Evolutionary conservation across 306 rosid species (phyloP).

Genomic region (Trichosanthes truncata): DNA sequence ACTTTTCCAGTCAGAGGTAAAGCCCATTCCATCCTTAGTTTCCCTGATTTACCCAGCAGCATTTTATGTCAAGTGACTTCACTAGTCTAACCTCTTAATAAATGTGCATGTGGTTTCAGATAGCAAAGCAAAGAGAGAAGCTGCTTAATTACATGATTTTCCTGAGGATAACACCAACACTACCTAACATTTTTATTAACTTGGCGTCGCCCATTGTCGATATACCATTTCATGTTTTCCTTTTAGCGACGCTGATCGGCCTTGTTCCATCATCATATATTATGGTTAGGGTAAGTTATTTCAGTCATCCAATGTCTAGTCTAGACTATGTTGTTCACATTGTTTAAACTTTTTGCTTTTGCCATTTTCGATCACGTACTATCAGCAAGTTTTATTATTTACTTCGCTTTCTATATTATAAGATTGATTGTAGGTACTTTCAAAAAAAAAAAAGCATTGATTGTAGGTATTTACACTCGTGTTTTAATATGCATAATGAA

Average conservation of each 20-base stretch:
- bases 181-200: constrained; percentile 94
- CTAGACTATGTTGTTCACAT: background rate
- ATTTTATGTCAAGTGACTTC: background rate
- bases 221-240: constrained; percentile 87
- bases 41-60: background rate
- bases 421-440: background rate
- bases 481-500: background rate
- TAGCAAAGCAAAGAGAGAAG: constrained; percentile 83
- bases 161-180: constrained; percentile 87
- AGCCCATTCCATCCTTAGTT: background rate
- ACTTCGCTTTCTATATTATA: background rate
- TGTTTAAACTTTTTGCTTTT: background rate
- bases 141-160: constrained; percentile 95
- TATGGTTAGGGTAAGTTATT: constrained; percentile 71
- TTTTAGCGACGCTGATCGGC: constrained; percentile 74
- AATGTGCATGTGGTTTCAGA: constrained; percentile 25
- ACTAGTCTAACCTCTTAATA: background rate
- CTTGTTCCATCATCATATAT: constrained; percentile 84
- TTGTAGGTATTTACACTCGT: background rate
- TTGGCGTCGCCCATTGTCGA: constrained; percentile 97
- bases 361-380: background rate
- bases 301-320: background rate
- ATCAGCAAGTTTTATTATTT: background rate
- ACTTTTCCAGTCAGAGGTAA: constrained; percentile 88
- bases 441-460: too few relatives aligned